Evolutionary conservation across 2,329 filamentous ascomycete genomes (phyloP), one percentile per base, ranked within the genome.

Genomic region (Elsinoe necatrix): DNA sequence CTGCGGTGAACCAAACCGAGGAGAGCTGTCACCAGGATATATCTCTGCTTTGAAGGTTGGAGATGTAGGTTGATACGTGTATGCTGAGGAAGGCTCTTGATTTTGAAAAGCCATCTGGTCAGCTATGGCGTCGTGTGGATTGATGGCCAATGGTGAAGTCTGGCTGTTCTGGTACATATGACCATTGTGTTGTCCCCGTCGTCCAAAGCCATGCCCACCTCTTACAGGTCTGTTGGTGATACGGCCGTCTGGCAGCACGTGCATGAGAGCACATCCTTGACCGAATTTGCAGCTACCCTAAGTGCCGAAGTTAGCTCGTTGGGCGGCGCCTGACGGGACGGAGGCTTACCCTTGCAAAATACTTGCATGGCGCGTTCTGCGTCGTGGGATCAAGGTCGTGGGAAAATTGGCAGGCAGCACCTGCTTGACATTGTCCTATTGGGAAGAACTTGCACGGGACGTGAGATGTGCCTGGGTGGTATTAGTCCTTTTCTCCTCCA

Each of bases 401-500:
- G 66, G 90, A 89, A 74, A 97, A 98, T 39, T 93, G 93, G 75
- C 93, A 98, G 63, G 91, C 89, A 70, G 87, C 88, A 65, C 93
- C 93, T 58, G 93, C 93, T 79, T 97, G 92, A 72, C 93, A 98
- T 66, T 89, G 85, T 70, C 92, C 91, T 76, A 95, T 89, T 55
- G 90, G 85, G 74, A 93, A 98, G 86, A 98, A 98, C 79, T 97
- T 97, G 86, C 93, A 98, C 37, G 93, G 93, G 43, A 98, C 93
- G 76, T 97, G 93, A 60, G 91, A 87, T 16, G 93, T 95, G 72
- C 95, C 92, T 96, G 31, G 42, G 41, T 4, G 41, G 51, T 56
- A 51, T 67, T 54, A 61, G 67, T 66, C 52, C 16, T 16, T 29
- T 29, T 55, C 11, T 16, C 34, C 57, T 21, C 29, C 14, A 8